Evolutionary conservation across 2,329 filamentous ascomycete species (phyloP).

Genomic region (Fusarium oxysporum): DNA sequence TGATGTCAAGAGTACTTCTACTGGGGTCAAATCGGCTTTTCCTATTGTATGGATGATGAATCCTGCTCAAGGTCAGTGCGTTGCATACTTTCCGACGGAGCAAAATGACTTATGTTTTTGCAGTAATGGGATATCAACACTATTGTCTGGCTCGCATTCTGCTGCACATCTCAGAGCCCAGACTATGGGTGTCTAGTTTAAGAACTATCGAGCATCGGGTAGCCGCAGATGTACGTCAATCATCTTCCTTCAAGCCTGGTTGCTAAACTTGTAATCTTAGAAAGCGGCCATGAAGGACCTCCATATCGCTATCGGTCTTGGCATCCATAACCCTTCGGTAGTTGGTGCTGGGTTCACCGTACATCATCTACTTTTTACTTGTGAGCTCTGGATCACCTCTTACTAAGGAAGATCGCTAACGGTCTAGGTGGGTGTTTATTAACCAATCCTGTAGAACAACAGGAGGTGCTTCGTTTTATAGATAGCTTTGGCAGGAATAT

Average conservation of each 20-base stretch:
- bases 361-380: neutral
- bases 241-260: fast-evolving
- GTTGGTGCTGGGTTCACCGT: neutral
- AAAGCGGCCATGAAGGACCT: neutral
- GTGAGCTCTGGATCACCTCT: neutral
- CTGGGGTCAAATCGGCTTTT: slow-evolving; percentile 9
- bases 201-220: neutral
- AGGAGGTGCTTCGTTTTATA: neutral
- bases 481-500: neutral
- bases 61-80: neutral
- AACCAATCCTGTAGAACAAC: fast-evolving
- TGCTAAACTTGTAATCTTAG: neutral
- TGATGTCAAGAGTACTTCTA: slow-evolving; percentile 25
- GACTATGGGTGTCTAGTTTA: neutral
- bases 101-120: fast-evolving
- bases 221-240: neutral
- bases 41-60: slow-evolving; percentile 33
- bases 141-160: neutral
- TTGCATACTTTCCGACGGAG: fast-evolving
- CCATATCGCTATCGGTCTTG: neutral
- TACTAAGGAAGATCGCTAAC: no score
- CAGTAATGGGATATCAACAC: neutral
- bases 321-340: neutral
- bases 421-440: neutral
- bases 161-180: neutral